A percentile compares a stretch with the other conserved stretches of the same genome.
Evolutionary conservation across 257 asterid genomes (phyloP).

Genomic region (Rauvolfia tetraphylla): DNA sequence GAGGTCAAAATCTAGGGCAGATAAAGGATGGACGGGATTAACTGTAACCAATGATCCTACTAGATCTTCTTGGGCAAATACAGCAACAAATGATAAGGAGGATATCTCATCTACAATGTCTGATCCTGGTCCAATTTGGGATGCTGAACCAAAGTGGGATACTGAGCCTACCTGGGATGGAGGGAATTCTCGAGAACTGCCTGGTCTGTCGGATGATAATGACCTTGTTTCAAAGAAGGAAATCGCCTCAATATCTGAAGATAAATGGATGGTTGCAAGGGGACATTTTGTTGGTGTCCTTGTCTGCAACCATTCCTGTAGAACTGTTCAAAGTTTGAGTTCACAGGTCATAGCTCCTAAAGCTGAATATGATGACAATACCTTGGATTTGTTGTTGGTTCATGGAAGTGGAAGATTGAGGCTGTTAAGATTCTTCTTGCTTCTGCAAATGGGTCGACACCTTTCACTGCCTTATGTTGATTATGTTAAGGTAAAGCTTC

Average conservation of each 20-base stretch:
- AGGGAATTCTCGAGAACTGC: constrained; percentile 71
- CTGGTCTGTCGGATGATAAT: constrained; percentile 55
- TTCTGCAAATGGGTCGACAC: constrained; percentile 79
- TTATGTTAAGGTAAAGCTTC: constrained; percentile 71
- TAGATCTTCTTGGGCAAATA: constrained; percentile 74
- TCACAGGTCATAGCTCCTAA: constrained; percentile 95
- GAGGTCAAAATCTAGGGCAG: constrained; percentile 76
- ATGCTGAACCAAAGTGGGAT: constrained; percentile 97
- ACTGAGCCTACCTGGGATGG: constrained; percentile 60
- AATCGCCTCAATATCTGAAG: constrained; percentile 39
- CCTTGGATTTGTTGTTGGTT: constrained; percentile 77
- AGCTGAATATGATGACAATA: constrained; percentile 89
- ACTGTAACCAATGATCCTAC: constrained; percentile 51
- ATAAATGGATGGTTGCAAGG: constrained; percentile 75
- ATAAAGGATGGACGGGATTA: constrained; percentile 72
- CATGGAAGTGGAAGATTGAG: constrained; percentile 86
- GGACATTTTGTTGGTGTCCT: constrained; percentile 80
- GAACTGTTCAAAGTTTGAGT: constrained; percentile 91
- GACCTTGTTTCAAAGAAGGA: constrained; percentile 41
- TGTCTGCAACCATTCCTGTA: constrained; percentile 93
- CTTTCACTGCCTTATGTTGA: constrained; percentile 87
- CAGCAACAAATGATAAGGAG: constrained; percentile 67
- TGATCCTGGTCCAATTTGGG: constrained; percentile 99
- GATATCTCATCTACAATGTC: constrained; percentile 97
- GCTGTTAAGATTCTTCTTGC: constrained; percentile 80